These are phyloP conservation scores for Mrakia gelida DNA, from an alignment of 768 basidiomycete genomes.

Conservation along the genomic window DNA sequence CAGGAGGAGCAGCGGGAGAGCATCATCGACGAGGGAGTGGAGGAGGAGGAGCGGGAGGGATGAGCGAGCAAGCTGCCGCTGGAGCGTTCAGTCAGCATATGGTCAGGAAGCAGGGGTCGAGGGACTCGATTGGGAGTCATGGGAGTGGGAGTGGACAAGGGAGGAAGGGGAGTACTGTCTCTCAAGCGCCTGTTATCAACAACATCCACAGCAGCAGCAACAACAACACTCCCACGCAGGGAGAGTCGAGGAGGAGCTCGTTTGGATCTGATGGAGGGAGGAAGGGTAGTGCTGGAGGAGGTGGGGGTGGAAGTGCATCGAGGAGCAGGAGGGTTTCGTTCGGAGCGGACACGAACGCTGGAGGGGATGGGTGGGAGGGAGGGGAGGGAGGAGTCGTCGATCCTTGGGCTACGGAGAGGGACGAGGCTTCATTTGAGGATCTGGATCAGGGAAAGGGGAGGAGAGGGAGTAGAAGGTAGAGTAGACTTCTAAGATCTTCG, in stretches of 20 bases:
- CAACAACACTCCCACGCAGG: no score
- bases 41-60: no score
- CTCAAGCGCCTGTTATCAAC: neutral
- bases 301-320: neutral
- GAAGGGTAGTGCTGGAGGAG: neutral
- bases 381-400: neutral
- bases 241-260: neutral
- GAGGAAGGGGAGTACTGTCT: no score
- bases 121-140: no score
- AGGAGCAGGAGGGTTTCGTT: neutral
- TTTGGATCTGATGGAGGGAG: conserved; percentile 1
- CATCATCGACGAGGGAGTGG: neutral
- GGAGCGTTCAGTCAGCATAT: no score
- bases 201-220: no score
- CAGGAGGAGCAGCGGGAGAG: neutral
- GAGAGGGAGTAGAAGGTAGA: neutral
- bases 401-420: neutral
- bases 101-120: no score
- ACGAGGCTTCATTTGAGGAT: neutral
- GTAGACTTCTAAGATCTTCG: no score
- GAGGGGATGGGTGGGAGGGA: neutral
- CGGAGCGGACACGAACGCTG: neutral
- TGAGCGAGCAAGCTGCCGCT: no score
- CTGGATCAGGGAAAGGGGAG: neutral
- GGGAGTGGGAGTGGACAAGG: no score